These are phyloP conservation scores for Pseudisothecium myosuroides DNA, from an alignment of 225 moss, liverwort and hornwort species.

Conservation along the genomic window DNA sequence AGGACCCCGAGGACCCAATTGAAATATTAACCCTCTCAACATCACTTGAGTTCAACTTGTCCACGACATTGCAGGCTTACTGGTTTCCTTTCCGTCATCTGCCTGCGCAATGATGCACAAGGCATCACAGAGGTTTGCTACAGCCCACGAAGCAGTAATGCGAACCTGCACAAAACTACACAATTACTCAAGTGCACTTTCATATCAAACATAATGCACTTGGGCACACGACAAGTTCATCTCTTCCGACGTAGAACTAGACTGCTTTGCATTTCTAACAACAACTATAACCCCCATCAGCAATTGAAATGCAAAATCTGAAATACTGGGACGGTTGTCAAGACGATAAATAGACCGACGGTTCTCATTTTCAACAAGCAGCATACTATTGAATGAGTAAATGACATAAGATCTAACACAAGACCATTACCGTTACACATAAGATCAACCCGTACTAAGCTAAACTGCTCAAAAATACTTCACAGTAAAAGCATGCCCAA, in stretches of 20 bases:
- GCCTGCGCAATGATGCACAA: slow-evolving; percentile 55
- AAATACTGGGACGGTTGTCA: not conserved
- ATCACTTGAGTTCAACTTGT: not conserved
- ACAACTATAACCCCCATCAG: not conserved
- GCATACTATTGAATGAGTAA: not conserved
- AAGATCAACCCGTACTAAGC: not conserved
- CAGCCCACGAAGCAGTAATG: slow-evolving; percentile 93
- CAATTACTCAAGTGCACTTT: not conserved
- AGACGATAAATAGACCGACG: not conserved
- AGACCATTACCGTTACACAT: not conserved
- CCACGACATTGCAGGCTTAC: slow-evolving; percentile 22
- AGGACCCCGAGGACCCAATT: not conserved
- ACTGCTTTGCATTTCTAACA: not conserved
- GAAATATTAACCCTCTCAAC: not conserved
- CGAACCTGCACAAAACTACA: slow-evolving; percentile 48
- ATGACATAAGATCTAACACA: not conserved
- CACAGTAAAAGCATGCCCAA: not conserved
- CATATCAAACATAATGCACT: not conserved
- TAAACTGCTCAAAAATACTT: not conserved
- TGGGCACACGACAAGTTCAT: not conserved
- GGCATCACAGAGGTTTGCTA: slow-evolving; percentile 93
- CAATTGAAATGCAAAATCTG: not conserved
- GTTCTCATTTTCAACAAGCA: not conserved
- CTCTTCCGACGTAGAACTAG: not conserved
- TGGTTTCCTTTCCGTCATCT: slow-evolving; percentile 15